phyloP scores from a whole-genome alignment of 768 basidiomycete genomes.

The Rhizopogon vinicolor region DNA sequence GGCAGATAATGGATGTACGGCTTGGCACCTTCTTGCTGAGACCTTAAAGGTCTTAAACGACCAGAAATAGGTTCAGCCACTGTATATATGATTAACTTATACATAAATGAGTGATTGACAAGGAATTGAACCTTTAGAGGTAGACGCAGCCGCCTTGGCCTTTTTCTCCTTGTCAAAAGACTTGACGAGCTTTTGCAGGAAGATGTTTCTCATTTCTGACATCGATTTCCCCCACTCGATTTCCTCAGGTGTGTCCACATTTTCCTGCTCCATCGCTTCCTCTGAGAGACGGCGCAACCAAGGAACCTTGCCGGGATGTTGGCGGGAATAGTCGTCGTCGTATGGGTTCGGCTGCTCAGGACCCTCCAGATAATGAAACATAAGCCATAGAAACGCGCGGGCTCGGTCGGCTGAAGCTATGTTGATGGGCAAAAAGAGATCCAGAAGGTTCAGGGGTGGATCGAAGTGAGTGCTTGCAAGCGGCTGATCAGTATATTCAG shows the following conservation, averaged over 20 bases:
- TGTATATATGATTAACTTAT: constrained; percentile 4
- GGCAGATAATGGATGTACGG: constrained; percentile 31
- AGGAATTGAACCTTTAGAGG: constrained; percentile 20
- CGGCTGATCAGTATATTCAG: constrained; percentile 35
- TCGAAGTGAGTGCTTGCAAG: constrained; percentile 71
- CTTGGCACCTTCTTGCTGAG: constrained; percentile 17
- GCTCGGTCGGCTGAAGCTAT: constrained; percentile 73
- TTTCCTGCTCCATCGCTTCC: constrained; percentile 57
- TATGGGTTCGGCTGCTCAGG: constrained; percentile 67
- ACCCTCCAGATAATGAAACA: constrained; percentile 78
- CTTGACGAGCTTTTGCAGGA: constrained; percentile 65
- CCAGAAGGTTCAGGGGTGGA: constrained; percentile 67
- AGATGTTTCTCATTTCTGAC: constrained; percentile 66
- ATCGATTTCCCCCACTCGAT: constrained; percentile 73
- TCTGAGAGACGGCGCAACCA: constrained; percentile 49
- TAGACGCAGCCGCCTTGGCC: constrained; percentile 32
- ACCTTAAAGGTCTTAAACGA: constrained; percentile 22
- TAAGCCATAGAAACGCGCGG: constrained; percentile 75
- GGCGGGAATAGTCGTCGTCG: constrained; percentile 57
- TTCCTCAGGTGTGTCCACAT: constrained; percentile 76
- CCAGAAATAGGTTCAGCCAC: constrained; percentile 18
- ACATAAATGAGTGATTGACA: neutral
- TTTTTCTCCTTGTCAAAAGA: constrained; percentile 50
- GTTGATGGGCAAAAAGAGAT: constrained; percentile 77
- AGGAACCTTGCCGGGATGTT: constrained; percentile 61